Evolutionary conservation across 2,329 filamentous ascomycete species (phyloP).

Genomic region (Verticillium longisporum): DNA sequence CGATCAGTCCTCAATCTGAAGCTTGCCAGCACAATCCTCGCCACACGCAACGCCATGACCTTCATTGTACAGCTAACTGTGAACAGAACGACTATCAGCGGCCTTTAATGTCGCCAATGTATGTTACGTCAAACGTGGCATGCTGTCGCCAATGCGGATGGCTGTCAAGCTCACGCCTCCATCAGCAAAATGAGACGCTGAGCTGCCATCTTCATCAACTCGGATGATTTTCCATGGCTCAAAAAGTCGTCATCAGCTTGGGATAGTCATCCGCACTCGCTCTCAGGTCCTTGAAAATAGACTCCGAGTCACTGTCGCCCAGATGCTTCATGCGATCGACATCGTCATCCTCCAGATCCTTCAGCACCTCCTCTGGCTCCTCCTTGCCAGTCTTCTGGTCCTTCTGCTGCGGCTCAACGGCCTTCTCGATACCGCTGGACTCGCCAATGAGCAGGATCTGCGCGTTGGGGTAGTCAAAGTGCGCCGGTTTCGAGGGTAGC

Average conservation of each 20-base stretch:
- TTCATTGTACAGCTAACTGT: neutral
- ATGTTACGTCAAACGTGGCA: no score
- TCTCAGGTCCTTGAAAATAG: conserved; percentile 41
- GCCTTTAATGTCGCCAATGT: no score
- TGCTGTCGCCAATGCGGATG: no score
- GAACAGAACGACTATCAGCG: no score
- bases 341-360: conserved; percentile 71
- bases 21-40: no score
- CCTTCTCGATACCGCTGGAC: conserved; percentile 48
- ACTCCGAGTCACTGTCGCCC: conserved; percentile 35
- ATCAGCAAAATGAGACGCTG: no score
- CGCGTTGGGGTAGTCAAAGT: conserved; percentile 67
- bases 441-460: conserved; percentile 78
- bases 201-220: no score
- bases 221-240: neutral
- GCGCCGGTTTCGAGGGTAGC: conserved; percentile 65
- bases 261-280: conserved; percentile 53
- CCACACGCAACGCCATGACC: no score
- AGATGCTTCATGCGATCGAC: conserved; percentile 53
- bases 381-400: conserved; percentile 55
- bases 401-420: conserved; percentile 44
- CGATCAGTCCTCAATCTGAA: no score
- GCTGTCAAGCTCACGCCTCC: no score
- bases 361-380: conserved; percentile 62
- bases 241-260: conserved; percentile 52